Base-by-base conservation (phyloP, 2,329 filamentous ascomycete genomes). In the Microdochium nivale region DNA sequence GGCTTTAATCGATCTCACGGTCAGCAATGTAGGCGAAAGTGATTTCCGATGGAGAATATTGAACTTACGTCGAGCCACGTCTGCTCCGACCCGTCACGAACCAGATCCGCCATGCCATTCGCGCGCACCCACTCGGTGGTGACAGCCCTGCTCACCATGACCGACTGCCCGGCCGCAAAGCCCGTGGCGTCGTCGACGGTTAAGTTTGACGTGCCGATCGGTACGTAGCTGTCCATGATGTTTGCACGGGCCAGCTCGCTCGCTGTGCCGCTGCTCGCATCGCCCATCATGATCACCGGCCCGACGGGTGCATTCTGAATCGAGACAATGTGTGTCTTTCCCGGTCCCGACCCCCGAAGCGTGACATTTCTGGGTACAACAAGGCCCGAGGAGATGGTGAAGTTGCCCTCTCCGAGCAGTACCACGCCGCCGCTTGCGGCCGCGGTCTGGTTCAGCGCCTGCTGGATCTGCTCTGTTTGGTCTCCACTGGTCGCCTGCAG, bases 61-160 rank as follows among this genome's bases (percentile, higher is more conserved):
- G 21, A 14, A 19, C 35, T 21, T 32, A 27, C 3, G 46, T 49
- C 16, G 23, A 49, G 23, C 51, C 51, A 52, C 14, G 47, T 52
- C 33, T 52, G 47, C 19, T 48, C 11, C 27, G 30, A 32, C 10
- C 51, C 51, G 47, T 52, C 24, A 3, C 19, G 13, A 9, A 27
- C 32, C 30, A 52, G 23, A 33, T 52, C 33, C 23, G n/a, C 47
- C 51, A 52, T 52, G n/a, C 51, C 51, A 33, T 52, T 52, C 30
- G 46, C 51, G 14, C 47, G n/a, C n/a, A 52, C 47, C 51, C 51
- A 52, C 19, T 33, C 23, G 2, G 43, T 32, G 4, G 51, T 49
- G 13, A 48, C 51, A 9, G 21, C 11, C n/a, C 51, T 30, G 32
- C 46, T 30, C 7, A 52, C 25, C 19, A 35, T 44, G 10, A 52